Evolutionary conservation across 345 rosid genomes (phyloP), one percentile per base, ranked within the genome.

Genomic region (Triadica sebifera): DNA sequence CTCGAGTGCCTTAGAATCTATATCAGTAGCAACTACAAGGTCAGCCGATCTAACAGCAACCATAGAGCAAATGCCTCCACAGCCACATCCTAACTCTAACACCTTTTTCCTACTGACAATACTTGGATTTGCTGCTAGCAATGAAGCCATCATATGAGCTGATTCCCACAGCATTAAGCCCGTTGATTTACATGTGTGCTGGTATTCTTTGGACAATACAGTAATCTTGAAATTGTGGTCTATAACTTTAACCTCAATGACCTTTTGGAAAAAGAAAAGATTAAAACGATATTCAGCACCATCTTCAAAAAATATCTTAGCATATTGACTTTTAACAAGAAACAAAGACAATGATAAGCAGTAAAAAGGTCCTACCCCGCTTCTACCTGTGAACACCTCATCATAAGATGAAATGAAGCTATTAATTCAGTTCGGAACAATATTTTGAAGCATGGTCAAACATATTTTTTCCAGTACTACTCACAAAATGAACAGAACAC

Each of bases 91-190:
- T 75, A 92, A 73, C 81, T 94, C 98, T 65, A 90, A 79, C 53
- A 94, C 89, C 69, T 83, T 78, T 80, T 86, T 90, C 25, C 90
- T 89, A 3, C 86, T 81, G 25, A 94, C 91, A 55, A 94, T 90
- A 74, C 70, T 75, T 37, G 88, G 95, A 80, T 91, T 94, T 83
- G 84, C 82, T 34, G 85, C 95, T 12, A 94, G 87, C 77, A 94
- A 78, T 65, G 83, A 84, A 76, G 95, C 89, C 95, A 91, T 89
- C 79, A 91, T 75, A 67, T 81, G 84, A 84, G 98, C 98, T 41
- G 98, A 93, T 83, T 93, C 98, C 98, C 98, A 93, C 8, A 94
- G 87, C 95, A 94, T 94, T 80, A 94, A 73, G 61, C 98, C 98
- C 12, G 97, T 94, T 34, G 93, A 92, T 82, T 86, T 94, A 82